Conservation (phyloP, 164 flowering plant genomes). For the Macadamia tetraphylla region DNA sequence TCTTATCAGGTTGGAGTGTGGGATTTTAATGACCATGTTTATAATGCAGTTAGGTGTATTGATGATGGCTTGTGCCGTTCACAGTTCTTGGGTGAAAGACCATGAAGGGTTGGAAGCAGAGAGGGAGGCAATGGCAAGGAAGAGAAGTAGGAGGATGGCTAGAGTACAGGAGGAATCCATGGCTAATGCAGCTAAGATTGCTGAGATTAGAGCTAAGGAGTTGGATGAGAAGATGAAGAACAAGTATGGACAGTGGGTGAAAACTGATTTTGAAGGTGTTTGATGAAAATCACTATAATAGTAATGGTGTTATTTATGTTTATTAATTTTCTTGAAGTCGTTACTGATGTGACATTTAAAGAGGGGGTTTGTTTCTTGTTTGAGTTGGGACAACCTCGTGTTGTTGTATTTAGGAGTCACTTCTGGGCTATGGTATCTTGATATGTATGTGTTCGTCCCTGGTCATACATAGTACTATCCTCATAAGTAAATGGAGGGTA, state of each 20-base stretch:
- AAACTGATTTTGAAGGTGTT: slow-evolving; percentile 55
- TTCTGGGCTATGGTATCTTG: too few species aligned
- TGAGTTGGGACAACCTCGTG: background rate
- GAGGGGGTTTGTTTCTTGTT: background rate
- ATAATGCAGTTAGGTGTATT: slow-evolving; percentile 52
- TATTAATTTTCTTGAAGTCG: slow-evolving; percentile 14
- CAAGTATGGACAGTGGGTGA: slow-evolving; percentile 61
- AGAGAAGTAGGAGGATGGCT: slow-evolving; percentile 54
- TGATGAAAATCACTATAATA: slow-evolving; percentile 2
- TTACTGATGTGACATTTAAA: slow-evolving; percentile 24
- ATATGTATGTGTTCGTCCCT: too few species aligned
- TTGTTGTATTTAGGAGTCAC: too few species aligned
- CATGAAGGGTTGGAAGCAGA: slow-evolving; percentile 59
- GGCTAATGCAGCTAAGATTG: slow-evolving; percentile 46
- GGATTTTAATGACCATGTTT: slow-evolving; percentile 60
- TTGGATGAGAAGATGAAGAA: slow-evolving; percentile 60
- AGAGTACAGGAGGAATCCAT: slow-evolving; percentile 57
- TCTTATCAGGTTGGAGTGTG: slow-evolving; percentile 65
- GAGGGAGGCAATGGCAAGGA: slow-evolving; percentile 42
- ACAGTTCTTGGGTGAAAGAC: slow-evolving; percentile 71
- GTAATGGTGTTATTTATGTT: background rate
- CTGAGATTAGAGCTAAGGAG: slow-evolving; percentile 47
- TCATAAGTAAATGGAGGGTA: too few species aligned
- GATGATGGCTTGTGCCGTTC: slow-evolving; percentile 46
- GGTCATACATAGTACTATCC: too few species aligned